Evolutionary conservation across 345 rosid species (phyloP), one percentile per base, ranked within the genome.

Genomic region (Hirschfeldia incana): DNA sequence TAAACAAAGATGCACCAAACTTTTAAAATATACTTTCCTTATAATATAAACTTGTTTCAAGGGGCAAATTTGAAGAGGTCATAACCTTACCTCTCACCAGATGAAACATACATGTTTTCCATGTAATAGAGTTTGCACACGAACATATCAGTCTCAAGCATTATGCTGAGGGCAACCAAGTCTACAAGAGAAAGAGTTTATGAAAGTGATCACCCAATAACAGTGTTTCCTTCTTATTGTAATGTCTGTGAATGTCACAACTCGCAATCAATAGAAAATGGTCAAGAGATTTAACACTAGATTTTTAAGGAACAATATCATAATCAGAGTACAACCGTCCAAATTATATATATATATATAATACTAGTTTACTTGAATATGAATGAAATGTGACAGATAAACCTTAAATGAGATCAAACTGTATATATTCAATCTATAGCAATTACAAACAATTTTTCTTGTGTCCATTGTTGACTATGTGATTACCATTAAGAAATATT

Each of bases 21-120:
- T n/a, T n/a, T n/a, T n/a, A n/a, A n/a, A n/a, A n/a, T n/a, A n/a
- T n/a, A n/a, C n/a, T n/a, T n/a, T n/a, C n/a, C n/a, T n/a, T n/a
- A n/a, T n/a, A n/a, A n/a, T n/a, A n/a, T n/a, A n/a, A n/a, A n/a
- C n/a, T n/a, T n/a, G n/a, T n/a, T n/a, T n/a, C n/a, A n/a, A n/a
- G n/a, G n/a, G n/a, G n/a, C n/a, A n/a, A n/a, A 13, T 21, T 76
- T 49, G 42, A n/a, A n/a, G n/a, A n/a, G n/a, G n/a, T n/a, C n/a
- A n/a, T 57, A 70, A 21, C 44, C 29, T 44, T 30, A 78, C 82
- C 73, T 66, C 60, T 30, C 39, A 30, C 4, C 26, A 68, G 77
- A 72, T 58, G 11, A 39, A 17, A 17, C 53, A 12, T 46, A 13
- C 53, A 46, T 46, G 5, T 46, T 0, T 5, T n/a, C 17, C 55